These are phyloP conservation scores for Nidularia pulvinata DNA, from an alignment of 768 basidiomycete species.

Conservation along the genomic window DNA sequence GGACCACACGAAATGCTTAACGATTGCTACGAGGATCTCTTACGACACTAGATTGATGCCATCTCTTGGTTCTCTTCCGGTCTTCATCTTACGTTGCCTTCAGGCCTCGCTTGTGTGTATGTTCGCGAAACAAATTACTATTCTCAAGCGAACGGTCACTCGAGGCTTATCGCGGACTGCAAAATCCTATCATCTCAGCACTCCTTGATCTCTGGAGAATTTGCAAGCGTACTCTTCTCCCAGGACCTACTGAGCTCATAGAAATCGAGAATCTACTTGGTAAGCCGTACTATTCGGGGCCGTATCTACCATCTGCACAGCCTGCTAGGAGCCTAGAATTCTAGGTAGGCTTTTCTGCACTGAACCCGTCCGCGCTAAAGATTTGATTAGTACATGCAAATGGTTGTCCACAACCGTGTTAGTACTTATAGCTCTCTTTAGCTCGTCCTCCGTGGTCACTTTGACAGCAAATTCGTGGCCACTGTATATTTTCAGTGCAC, in stretches of 20 bases:
- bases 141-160: no score
- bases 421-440: not conserved
- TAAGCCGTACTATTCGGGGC: not conserved
- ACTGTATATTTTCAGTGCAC: no score
- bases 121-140: no score
- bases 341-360: not conserved
- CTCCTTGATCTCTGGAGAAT: no score
- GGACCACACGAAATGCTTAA: not conserved
- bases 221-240: no score
- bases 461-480: no score
- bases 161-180: no score
- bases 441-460: not conserved
- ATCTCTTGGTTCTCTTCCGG: not conserved
- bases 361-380: not conserved
- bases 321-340: not conserved
- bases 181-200: no score
- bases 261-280: not conserved
- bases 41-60: not conserved
- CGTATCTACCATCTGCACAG: not conserved
- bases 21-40: not conserved
- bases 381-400: not conserved
- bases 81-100: not conserved
- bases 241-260: no score
- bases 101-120: not conserved
- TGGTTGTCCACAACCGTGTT: not conserved